Conservation (phyloP, 2,329 filamentous ascomycete genomes). For the Fusarium luffae region DNA sequence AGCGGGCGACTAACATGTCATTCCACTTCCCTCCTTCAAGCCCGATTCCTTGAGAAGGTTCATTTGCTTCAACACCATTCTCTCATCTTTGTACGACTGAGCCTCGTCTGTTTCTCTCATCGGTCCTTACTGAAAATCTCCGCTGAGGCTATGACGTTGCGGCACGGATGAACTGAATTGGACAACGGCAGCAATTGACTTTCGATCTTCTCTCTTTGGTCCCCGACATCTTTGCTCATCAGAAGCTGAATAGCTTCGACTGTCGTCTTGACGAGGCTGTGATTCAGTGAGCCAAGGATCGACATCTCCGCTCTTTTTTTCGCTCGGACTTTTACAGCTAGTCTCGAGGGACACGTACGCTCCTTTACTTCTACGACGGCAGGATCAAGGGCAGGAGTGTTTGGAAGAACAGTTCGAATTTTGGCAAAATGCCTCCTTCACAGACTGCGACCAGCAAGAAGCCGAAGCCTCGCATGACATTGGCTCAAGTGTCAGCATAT, state of each 20-base stretch:
- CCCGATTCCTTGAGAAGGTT: conserved; percentile 30
- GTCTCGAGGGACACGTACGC: conserved; percentile 36
- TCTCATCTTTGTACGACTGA: conserved; percentile 20
- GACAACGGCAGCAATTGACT: conserved; percentile 12
- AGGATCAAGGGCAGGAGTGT: neutral
- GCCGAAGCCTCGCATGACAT: conserved; percentile 80
- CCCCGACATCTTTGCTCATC: conserved; percentile 1
- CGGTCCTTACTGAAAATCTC: conserved; percentile 25
- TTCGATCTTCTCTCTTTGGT: conserved; percentile 19
- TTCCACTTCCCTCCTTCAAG: conserved; percentile 46
- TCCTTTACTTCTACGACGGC: conserved; percentile 27
- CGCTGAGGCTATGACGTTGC: conserved; percentile 45
- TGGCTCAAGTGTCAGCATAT: conserved; percentile 89
- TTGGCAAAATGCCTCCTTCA: conserved; percentile 51
- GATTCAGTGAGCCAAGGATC: conserved; percentile 9
- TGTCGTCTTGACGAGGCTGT: neutral
- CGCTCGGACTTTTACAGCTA: conserved; percentile 26
- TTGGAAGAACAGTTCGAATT: neutral
- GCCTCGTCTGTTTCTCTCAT: conserved; percentile 26
- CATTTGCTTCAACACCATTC: conserved; percentile 7
- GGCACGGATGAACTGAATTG: conserved; percentile 38
- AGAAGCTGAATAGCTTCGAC: neutral
- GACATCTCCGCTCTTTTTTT: conserved; percentile 30
- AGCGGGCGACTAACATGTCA: conserved; percentile 41
- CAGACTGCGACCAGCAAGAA: conserved; percentile 61